A percentile compares a stretch with the other conserved stretches of the same genome.
phyloP scores from a whole-genome alignment of 2,329 filamentous ascomycete genomes.

The Dactylellina sp. region DNA sequence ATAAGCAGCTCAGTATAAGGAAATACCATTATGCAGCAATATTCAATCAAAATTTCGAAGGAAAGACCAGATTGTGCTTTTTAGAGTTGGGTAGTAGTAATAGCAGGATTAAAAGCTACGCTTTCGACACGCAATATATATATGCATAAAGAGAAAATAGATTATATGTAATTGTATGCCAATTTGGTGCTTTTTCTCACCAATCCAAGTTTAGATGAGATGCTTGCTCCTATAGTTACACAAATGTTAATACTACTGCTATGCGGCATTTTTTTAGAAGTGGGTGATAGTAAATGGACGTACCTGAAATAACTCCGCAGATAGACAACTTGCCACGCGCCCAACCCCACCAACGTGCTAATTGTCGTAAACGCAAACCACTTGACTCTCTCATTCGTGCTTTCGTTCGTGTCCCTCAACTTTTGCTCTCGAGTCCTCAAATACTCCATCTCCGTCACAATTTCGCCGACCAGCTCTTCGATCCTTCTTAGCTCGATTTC shows the following conservation, averaged over 20 bases:
- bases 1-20: neutral
- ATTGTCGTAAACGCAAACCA: constrained; percentile 98
- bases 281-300: constrained; percentile 58
- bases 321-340: constrained; percentile 98
- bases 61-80: constrained; percentile 22
- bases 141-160: constrained; percentile 37
- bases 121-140: constrained; percentile 42
- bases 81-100: constrained; percentile 5
- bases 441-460: constrained; percentile 97
- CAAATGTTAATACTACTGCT: constrained; percentile 11
- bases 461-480: constrained; percentile 88
- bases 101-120: constrained; percentile 36
- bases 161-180: constrained; percentile 41
- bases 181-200: constrained; percentile 15
- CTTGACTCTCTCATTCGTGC: constrained; percentile 97
- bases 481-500: constrained; percentile 94
- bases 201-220: constrained; percentile 69
- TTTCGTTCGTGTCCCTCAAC: constrained; percentile 98
- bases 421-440: constrained; percentile 89
- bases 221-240: constrained; percentile 75
- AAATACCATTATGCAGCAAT: neutral
- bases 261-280: no score
- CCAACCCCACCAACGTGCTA: constrained; percentile 86
- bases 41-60: neutral
- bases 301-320: constrained; percentile 95